These are phyloP conservation scores for Rehmannia glutinosa DNA, from an alignment of 257 asterid genomes.

Conservation along the genomic window DNA sequence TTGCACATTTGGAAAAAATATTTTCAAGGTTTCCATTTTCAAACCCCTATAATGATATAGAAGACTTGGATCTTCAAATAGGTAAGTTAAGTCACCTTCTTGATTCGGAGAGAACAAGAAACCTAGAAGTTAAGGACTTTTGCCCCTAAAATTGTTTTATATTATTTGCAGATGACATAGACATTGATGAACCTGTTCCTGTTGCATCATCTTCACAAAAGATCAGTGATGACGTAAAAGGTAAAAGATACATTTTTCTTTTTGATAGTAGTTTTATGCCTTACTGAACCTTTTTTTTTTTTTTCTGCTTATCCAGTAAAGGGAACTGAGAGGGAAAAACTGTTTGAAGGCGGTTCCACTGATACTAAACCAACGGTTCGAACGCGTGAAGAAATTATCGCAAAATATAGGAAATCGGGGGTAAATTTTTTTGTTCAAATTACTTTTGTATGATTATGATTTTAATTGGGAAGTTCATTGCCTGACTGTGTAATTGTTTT, in stretches of 20 bases:
- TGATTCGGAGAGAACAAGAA: not conserved
- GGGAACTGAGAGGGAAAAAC: conserved; percentile 54
- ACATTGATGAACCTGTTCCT: conserved; percentile 59
- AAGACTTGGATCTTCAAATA: conserved; percentile 50
- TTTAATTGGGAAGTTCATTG: conserved; percentile 12
- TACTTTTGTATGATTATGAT: conserved; percentile 9
- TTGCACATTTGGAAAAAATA: conserved; percentile 64
- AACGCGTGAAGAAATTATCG: conserved; percentile 94
- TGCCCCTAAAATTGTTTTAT: conserved; percentile 12
- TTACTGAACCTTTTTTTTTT: conserved; percentile 2
- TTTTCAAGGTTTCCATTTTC: conserved; percentile 92
- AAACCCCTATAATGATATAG: conserved; percentile 38
- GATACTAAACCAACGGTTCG: conserved; percentile 60
- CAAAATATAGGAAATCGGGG: conserved; percentile 78
- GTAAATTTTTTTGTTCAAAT: conserved; percentile 33
- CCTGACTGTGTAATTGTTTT: conserved; percentile 24
- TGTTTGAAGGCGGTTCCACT: conserved; percentile 69
- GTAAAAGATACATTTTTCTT: conserved; percentile 30
- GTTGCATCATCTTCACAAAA: conserved; percentile 41
- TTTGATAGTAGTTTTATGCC: conserved; percentile 3
- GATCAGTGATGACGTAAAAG: conserved; percentile 33
- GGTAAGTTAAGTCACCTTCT: conserved; percentile 41
- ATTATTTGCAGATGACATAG: conserved; percentile 63
- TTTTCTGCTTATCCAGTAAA: conserved; percentile 33
- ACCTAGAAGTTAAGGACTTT: not conserved